Evolutionary conservation across 2,329 filamentous ascomycete species (phyloP).

Genomic region (Colletotrichum musicola): DNA sequence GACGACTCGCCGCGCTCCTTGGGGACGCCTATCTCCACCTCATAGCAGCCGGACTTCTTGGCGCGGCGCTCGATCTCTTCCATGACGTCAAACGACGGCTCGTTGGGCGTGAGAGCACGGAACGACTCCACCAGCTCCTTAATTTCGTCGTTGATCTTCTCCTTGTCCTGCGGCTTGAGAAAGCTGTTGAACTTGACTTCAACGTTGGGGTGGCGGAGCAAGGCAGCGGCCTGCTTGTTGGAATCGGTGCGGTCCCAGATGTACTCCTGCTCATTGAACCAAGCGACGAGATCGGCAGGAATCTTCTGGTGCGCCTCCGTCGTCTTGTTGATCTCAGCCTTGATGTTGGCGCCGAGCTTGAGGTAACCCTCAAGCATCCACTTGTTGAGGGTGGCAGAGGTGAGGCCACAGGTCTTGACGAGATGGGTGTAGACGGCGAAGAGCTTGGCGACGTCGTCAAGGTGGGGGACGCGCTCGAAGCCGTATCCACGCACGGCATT

Average conservation of each 20-base stretch:
- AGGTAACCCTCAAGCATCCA: not conserved
- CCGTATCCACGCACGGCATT: not conserved
- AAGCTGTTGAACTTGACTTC: not conserved
- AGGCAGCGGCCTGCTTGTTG: not conserved
- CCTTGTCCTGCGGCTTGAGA: not conserved
- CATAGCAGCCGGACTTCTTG: not conserved
- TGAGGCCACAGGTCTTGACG: not conserved
- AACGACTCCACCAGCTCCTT: not conserved
- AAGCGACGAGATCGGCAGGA: not conserved
- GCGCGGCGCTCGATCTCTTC: not conserved
- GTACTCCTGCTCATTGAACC: not conserved
- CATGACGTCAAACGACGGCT: not conserved
- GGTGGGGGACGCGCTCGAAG: not conserved
- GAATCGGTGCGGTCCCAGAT: not conserved
- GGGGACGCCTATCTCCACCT: not conserved
- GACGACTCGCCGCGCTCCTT: not conserved
- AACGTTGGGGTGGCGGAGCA: not conserved
- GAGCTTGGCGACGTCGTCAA: not conserved
- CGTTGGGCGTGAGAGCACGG: not conserved
- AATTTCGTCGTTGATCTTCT: not conserved
- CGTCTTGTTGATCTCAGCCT: not conserved
- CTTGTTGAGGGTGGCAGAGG: not conserved
- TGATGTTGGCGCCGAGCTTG: not conserved
- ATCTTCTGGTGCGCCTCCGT: not conserved
- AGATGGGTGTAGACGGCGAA: not conserved